Evolutionary conservation across 2,329 filamentous ascomycete genomes (phyloP), one percentile per base, ranked within the genome.

Genomic region (Rhynchosporium secalis): DNA sequence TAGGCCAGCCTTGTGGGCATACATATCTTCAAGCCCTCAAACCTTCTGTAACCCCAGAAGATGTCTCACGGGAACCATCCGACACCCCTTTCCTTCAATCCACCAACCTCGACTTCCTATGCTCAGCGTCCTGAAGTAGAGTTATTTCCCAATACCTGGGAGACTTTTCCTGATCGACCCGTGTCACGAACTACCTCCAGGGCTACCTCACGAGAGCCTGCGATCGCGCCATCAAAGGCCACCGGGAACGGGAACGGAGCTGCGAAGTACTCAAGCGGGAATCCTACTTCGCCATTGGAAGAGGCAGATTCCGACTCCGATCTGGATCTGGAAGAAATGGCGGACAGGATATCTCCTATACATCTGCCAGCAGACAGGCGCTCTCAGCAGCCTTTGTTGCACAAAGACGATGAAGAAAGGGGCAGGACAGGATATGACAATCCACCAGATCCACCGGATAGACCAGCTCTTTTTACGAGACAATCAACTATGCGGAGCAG

Each of bases 401-500:
- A 71, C 58, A 75, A 73, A 41, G 65, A 69, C 41, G 67, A 73
- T 56, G 68, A 65, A 61, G 71, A 74, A 55, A 68, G 73, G 57
- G 72, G 72, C 28, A 68, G 71, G 59, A 65, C 62, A 33, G 70
- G 71, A 56, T 74, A 74, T 59, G 69, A 72, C 47, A 64, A 65
- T 41, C 64, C 68, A 15, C 66, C 65, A 13, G 68, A 68, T 56
- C 58, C 58, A 7, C 29, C 62, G 33, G 60, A 65, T 31, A 65
- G 66, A 38, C 68, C 71, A 28, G 76, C 78, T 15, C 69, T 72
- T 29, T 76, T 83, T 65, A 78, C 79, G 48, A 81, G 85, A 61
- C 80, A 84, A 61, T 89, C 87, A 47, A 88, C 88, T 12, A 87
- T 96, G 77, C 86, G 89, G 72, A 92, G 91, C 73, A 83, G 86